Evolutionary conservation across 2,329 filamentous ascomycete genomes (phyloP).

Genomic region (Colletotrichum lupini): DNA sequence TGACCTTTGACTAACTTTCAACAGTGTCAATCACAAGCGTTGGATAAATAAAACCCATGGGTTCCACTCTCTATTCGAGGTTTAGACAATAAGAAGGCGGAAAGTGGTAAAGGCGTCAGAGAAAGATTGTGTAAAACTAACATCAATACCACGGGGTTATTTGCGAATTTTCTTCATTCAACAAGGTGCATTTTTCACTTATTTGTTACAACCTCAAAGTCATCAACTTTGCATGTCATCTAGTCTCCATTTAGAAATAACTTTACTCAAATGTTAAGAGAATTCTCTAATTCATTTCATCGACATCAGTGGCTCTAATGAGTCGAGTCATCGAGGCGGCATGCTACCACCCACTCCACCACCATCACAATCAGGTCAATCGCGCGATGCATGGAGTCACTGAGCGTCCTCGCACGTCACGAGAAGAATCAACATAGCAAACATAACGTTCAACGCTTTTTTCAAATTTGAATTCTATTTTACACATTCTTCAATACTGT

Average conservation of each 20-base stretch:
- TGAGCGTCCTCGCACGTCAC: not conserved
- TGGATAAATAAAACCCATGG: constrained; percentile 23
- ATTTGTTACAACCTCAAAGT: not conserved
- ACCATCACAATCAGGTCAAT: not conserved
- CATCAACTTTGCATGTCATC: not conserved
- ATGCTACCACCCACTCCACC: not conserved
- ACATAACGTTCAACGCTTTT: not conserved
- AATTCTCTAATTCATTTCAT: not conserved
- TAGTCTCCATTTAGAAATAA: constrained; percentile 6
- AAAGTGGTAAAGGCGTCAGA: constrained; percentile 1
- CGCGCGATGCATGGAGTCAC: not conserved
- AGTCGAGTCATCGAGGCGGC: not conserved
- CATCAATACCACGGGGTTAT: not conserved
- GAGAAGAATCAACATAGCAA: not conserved
- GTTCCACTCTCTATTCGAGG: not conserved
- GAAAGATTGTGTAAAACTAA: constrained; percentile 16
- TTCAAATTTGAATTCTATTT: not conserved
- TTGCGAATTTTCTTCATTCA: not conserved
- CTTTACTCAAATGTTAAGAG: not conserved
- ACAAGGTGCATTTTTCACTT: not conserved
- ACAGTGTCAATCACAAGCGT: constrained; percentile 34
- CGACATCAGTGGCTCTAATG: not conserved
- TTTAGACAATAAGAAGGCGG: not conserved
- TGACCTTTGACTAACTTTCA: not conserved
- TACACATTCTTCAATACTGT: not conserved